phyloP scores from a whole-genome alignment of 352 stramenopile genomes.

The Pythium angustatum region DNA sequence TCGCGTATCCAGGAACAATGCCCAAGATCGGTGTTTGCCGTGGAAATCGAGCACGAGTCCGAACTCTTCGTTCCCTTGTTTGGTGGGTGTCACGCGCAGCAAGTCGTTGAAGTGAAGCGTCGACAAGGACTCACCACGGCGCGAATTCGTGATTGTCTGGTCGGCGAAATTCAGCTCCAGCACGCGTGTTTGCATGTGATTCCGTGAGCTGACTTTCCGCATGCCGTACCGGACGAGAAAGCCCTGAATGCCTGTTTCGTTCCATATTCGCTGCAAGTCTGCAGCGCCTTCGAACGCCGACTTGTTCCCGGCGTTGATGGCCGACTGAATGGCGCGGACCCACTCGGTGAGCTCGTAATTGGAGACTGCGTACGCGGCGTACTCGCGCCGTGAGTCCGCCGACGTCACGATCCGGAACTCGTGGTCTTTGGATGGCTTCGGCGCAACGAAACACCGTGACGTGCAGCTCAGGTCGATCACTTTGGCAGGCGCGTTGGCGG shows the following conservation, averaged over 20 bases:
- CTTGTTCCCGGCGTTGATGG: conserved; percentile 82
- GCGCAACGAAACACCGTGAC: conserved; percentile 61
- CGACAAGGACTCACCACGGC: conserved; percentile 73
- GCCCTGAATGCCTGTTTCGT: conserved; percentile 74
- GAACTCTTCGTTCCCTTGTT: conserved; percentile 55
- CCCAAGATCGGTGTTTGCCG: conserved; percentile 66
- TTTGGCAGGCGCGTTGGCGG: conserved; percentile 50
- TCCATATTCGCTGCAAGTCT: conserved; percentile 78
- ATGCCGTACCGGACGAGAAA: conserved; percentile 85
- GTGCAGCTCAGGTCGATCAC: conserved; percentile 77
- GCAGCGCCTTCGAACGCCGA: conserved; percentile 65
- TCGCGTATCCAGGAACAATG: conserved; percentile 74
- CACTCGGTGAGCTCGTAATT: conserved; percentile 85
- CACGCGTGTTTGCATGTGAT: conserved; percentile 82
- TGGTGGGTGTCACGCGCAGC: conserved; percentile 42
- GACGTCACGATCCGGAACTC: conserved; percentile 82
- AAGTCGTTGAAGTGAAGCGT: conserved; percentile 79
- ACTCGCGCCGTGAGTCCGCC: conserved; percentile 70
- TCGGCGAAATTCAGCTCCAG: conserved; percentile 88
- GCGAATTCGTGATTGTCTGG: conserved; percentile 78
- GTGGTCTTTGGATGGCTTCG: conserved; percentile 62
- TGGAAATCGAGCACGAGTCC: conserved; percentile 72
- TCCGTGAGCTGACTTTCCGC: conserved; percentile 74
- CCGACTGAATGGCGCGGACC: conserved; percentile 76
- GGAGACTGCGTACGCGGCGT: conserved; percentile 57